Conservation (phyloP, 768 basidiomycete genomes). For the Lepiota venenata region DNA sequence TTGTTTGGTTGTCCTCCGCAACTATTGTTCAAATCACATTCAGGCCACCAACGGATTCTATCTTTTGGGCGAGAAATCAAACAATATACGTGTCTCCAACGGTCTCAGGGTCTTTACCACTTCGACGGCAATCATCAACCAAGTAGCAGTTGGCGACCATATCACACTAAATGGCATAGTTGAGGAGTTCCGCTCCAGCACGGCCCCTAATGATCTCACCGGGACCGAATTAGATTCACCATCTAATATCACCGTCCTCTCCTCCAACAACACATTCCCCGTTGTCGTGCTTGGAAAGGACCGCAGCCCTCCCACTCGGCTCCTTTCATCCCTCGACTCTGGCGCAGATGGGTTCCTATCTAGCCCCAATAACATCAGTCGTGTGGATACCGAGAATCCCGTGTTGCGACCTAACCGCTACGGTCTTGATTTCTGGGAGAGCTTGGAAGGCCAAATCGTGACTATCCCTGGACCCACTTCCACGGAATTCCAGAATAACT, state of each 20-base stretch:
- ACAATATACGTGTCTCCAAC: slow-evolving; percentile 45
- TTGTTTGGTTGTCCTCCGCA: not conserved
- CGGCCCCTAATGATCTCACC: slow-evolving; percentile 41
- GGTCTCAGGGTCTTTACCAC: slow-evolving; percentile 49
- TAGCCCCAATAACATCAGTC: slow-evolving; percentile 50
- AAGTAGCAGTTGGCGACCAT: slow-evolving; percentile 44
- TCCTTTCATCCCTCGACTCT: slow-evolving; percentile 44
- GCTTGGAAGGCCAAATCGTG: slow-evolving; percentile 57
- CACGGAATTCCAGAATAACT: slow-evolving; percentile 47
- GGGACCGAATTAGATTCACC: slow-evolving; percentile 48
- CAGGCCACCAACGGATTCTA: slow-evolving; percentile 49
- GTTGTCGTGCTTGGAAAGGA: slow-evolving; percentile 52
- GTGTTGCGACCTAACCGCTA: slow-evolving; percentile 46
- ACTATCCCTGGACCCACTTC: slow-evolving; percentile 45
- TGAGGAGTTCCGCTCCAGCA: slow-evolving; percentile 44
- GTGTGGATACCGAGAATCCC: slow-evolving; percentile 40
- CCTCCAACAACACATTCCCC: slow-evolving; percentile 40
- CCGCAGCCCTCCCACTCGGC: slow-evolving; percentile 47
- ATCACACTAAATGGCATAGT: slow-evolving; percentile 44
- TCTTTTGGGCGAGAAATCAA: slow-evolving; percentile 38
- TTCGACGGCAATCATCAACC: slow-evolving; percentile 29
- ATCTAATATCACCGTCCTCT: slow-evolving; percentile 38
- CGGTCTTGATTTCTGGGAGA: slow-evolving; percentile 65
- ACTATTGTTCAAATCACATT: not conserved
- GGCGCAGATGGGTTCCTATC: slow-evolving; percentile 54